These are phyloP conservation scores for Haplosporangium sp. DNA, from an alignment of 371 early-diverging fungal species.

Conservation along the genomic window DNA sequence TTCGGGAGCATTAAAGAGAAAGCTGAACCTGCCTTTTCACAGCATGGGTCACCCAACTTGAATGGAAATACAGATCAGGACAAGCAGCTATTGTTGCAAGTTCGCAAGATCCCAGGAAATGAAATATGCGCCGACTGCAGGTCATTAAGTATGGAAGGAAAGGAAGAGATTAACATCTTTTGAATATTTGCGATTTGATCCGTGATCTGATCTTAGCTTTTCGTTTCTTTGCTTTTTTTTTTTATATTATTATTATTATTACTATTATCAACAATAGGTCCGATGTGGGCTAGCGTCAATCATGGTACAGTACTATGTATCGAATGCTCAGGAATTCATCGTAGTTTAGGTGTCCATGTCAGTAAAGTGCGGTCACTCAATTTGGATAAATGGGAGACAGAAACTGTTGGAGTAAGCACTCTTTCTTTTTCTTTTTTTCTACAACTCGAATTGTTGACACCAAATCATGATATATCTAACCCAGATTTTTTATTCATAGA, in stretches of 20 bases:
- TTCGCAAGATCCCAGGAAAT: slow-evolving; percentile 47
- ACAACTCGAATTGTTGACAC: too few species aligned
- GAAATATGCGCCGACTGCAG: slow-evolving; percentile 44
- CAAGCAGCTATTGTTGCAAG: slow-evolving; percentile 36
- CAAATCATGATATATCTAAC: neutral
- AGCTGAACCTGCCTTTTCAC: slow-evolving; percentile 29
- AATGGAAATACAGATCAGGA: slow-evolving; percentile 55
- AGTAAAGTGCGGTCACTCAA: slow-evolving; percentile 88
- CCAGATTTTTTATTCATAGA: slow-evolving; percentile 43
- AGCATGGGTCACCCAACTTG: slow-evolving; percentile 47
- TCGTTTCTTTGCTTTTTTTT: too few species aligned
- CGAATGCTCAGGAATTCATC: slow-evolving; percentile 97
- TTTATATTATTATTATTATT: too few species aligned
- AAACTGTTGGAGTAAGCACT: slow-evolving; percentile 69
- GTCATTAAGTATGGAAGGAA: slow-evolving; percentile 29
- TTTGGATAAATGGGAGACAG: slow-evolving; percentile 92
- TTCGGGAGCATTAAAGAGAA: slow-evolving; percentile 46
- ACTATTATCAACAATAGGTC: slow-evolving; percentile 52
- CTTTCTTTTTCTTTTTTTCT: too few species aligned
- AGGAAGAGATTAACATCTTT: neutral
- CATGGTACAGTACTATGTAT: slow-evolving; percentile 95
- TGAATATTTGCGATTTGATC: neutral
- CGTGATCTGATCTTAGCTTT: neutral
- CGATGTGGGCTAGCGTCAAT: slow-evolving; percentile 95
- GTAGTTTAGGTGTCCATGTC: slow-evolving; percentile 94